Evolutionary conservation across 2,329 filamentous ascomycete genomes (phyloP), one percentile per base, ranked within the genome.

Genomic region (Monilinia fructicola): DNA sequence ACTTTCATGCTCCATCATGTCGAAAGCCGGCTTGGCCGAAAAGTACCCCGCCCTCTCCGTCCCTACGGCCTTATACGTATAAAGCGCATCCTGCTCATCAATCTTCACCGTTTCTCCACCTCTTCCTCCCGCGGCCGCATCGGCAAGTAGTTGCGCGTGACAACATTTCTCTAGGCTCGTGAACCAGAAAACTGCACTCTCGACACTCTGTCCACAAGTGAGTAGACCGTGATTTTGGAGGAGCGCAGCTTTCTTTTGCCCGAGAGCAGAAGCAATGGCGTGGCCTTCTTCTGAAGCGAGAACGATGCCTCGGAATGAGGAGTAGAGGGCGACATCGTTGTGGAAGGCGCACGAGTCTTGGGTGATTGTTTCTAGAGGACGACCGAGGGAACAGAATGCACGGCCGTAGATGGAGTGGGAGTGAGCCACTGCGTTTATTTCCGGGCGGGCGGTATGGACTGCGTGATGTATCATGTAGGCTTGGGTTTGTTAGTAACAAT

Each of bases 11-110:
- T 88, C 83, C 69, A 90, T 84, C 52, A 91, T 78, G 78, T 91
- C 89, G 78, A 92, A 92, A 69, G 88, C 72, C 21, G 90, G 89
- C 78, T 87, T 88, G 7, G 87, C 90, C 72, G 83, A 87, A 74
- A 92, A 93, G 81, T 85, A 92, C 0, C 90, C 90, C 0, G 85
- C 87, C 44, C 76, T 73, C 21, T 84, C 81, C 0, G 80, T 84
- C 0, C 90, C 90, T 3, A 92, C 80, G 0, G 85, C 82, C 77
- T 88, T 85, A 72, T 85, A 87, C 0, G 90, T 92, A 73, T 84
- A 90, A 21, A 76, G 79, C 1, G 90, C 90, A 75, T 93, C 89
- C 62, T 87, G 85, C 1, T 90, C 84, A 11, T 82, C 80, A 71
- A 93, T 89, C 76, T 89, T 88, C 40, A 90, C 79, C 0, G 89